Evolutionary conservation across 2,329 filamentous ascomycete genomes (phyloP).

Genomic region (Fusarium secorum): DNA sequence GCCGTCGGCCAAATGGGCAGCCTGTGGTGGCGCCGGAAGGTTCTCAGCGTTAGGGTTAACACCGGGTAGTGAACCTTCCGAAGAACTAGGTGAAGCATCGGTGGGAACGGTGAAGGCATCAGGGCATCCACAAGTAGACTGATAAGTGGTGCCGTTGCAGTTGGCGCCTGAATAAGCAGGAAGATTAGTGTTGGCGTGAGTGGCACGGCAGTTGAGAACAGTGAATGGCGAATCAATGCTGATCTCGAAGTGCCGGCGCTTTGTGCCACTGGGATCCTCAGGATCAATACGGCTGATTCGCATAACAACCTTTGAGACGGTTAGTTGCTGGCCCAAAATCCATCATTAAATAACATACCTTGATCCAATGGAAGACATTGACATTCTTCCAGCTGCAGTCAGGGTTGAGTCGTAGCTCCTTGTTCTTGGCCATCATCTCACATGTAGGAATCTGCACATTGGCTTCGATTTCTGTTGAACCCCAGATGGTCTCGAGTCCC

Average conservation of each 20-base stretch:
- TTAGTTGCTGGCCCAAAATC: not conserved
- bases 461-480: constrained; percentile 93
- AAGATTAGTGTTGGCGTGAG: constrained; percentile 84
- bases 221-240: constrained; percentile 96
- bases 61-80: constrained; percentile 57
- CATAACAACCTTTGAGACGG: constrained; percentile 78
- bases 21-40: constrained; percentile 60
- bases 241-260: constrained; percentile 91
- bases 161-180: constrained; percentile 75
- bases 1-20: constrained; percentile 58
- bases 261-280: constrained; percentile 73
- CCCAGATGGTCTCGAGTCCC: constrained; percentile 75
- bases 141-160: constrained; percentile 54
- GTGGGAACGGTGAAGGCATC: constrained; percentile 60
- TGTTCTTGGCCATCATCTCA: constrained; percentile 81
- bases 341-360: constrained; percentile 62
- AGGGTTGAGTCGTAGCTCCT: constrained; percentile 73
- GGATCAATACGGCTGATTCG: constrained; percentile 85
- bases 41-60: constrained; percentile 47
- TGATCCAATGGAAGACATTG: constrained; percentile 96
- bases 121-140: constrained; percentile 63
- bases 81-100: constrained; percentile 74
- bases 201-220: constrained; percentile 91
- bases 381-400: constrained; percentile 95
- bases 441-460: constrained; percentile 92